Evolutionary conservation across 495 filamentous ascomycete genomes (phyloP).

Genomic region (Viridothelium virens): DNA sequence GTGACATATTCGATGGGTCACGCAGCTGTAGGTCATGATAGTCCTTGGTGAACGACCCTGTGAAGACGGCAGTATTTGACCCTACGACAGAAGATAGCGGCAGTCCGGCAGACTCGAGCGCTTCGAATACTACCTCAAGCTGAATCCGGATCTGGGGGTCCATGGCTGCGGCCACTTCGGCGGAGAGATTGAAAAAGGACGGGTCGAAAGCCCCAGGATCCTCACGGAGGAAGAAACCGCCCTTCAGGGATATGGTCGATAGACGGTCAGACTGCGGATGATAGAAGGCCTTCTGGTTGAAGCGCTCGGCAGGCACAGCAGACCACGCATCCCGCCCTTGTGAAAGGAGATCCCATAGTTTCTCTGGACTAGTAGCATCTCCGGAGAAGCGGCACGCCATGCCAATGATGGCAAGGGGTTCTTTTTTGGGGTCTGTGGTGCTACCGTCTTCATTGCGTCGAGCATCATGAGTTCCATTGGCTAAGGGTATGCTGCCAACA

Average conservation of each 20-base stretch:
- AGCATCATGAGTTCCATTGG: not conserved
- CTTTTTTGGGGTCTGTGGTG: not conserved
- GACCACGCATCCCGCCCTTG: slow-evolving; percentile 2
- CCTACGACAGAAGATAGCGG: not conserved
- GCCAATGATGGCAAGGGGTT: slow-evolving; percentile 10
- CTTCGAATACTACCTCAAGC: slow-evolving; percentile 13
- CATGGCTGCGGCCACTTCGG: slow-evolving; percentile 11
- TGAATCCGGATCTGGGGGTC: slow-evolving; percentile 18
- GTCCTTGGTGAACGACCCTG: not conserved
- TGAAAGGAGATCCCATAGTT: slow-evolving; percentile 8
- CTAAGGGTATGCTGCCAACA: not conserved
- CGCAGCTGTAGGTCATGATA: not conserved
- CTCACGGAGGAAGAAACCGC: slow-evolving; percentile 2
- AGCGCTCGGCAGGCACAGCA: slow-evolving; percentile 11
- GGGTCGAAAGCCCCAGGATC: slow-evolving; percentile 14
- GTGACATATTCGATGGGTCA: not conserved
- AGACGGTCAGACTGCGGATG: slow-evolving; percentile 17
- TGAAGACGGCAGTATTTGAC: not conserved
- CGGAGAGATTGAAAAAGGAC: slow-evolving; percentile 16
- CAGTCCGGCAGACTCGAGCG: slow-evolving; percentile 21
- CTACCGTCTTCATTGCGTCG: not conserved
- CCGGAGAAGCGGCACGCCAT: not conserved
- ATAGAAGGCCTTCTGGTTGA: slow-evolving; percentile 31
- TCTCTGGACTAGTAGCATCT: not conserved
- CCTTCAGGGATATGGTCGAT: not conserved